Evolutionary conservation across 495 filamentous ascomycete genomes (phyloP).

Genomic region (Tuber microsphaerosporum): DNA sequence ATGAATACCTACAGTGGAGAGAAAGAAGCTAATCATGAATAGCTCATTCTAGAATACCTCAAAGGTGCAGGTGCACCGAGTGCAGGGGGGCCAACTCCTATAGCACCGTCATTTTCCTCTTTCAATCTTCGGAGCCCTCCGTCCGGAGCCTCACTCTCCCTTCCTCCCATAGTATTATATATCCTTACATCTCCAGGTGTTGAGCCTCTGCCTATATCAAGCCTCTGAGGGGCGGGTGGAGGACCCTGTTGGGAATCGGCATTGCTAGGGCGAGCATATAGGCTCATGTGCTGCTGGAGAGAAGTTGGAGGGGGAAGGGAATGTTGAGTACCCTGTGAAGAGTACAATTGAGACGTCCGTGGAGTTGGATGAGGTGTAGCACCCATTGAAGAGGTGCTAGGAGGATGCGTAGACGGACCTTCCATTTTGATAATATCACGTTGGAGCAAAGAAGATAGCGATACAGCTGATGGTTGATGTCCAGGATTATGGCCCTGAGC

Average conservation of each 20-base stretch:
- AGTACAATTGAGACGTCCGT: conserved; percentile 28
- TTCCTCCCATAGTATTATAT: conserved; percentile 16
- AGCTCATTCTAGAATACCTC: conserved; percentile 30
- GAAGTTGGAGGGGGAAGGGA: conserved; percentile 17
- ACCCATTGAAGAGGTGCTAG: conserved; percentile 22
- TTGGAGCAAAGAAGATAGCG: conserved; percentile 31
- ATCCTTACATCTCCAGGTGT: conserved; percentile 21
- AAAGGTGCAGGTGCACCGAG: conserved; percentile 21
- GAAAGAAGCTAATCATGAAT: conserved; percentile 18
- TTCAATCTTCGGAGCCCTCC: conserved; percentile 31
- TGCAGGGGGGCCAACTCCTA: conserved; percentile 18
- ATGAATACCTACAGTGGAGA: neutral
- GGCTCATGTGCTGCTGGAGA: conserved; percentile 25
- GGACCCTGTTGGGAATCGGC: conserved; percentile 31
- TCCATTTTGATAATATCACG: conserved; percentile 32
- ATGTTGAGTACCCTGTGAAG: conserved; percentile 24
- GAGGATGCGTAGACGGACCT: conserved; percentile 30
- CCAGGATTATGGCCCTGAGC: conserved; percentile 29
- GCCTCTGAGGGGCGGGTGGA: conserved; percentile 18
- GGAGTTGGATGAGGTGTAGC: conserved; percentile 18
- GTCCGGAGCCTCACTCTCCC: conserved; percentile 28
- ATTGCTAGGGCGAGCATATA: conserved; percentile 24
- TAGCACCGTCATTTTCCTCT: conserved; percentile 27
- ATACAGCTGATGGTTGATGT: conserved; percentile 27
- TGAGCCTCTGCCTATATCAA: conserved; percentile 25